Percentiles rank a stretch among this genome's conserved stretches.
These are phyloP conservation scores for Erysimum pusillum DNA, from an alignment of 441 rosid species.

Conservation along the genomic window DNA sequence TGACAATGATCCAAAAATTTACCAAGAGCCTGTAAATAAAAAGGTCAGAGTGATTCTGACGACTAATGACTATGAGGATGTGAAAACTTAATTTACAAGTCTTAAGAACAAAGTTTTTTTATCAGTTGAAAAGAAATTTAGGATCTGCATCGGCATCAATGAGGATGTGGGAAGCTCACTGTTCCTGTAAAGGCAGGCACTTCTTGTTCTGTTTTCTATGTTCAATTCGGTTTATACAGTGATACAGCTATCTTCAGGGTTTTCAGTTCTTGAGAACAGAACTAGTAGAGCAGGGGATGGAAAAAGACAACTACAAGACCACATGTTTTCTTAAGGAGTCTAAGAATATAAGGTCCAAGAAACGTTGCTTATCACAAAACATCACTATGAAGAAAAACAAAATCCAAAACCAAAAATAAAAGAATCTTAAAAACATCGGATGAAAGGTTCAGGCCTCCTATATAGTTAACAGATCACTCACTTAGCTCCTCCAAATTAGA, in stretches of 20 bases:
- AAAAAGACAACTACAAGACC: background rate
- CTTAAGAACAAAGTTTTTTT: background rate
- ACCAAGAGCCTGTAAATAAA: background rate
- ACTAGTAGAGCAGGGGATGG: background rate
- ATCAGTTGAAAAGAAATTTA: background rate
- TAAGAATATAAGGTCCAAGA: background rate
- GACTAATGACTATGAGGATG: background rate
- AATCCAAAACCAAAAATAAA: background rate
- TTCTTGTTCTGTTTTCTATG: background rate
- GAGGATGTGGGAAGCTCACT: background rate
- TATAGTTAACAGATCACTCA: constrained; percentile 4
- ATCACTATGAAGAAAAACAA: background rate
- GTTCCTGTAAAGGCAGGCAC: background rate
- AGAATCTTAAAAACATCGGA: background rate
- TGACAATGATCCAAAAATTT: background rate
- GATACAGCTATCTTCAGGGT: background rate
- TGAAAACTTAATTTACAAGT: background rate
- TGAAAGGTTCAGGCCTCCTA: constrained; percentile 6
- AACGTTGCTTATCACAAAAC: background rate
- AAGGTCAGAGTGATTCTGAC: background rate
- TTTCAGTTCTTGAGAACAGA: background rate
- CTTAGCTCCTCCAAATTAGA: background rate
- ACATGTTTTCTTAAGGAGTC: background rate
- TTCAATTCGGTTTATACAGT: background rate
- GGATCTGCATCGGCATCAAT: background rate